Percentiles rank a stretch among this genome's conserved stretches.
phyloP scores from a whole-genome alignment of 768 basidiomycete species.

The Auricularia sp. region DNA sequence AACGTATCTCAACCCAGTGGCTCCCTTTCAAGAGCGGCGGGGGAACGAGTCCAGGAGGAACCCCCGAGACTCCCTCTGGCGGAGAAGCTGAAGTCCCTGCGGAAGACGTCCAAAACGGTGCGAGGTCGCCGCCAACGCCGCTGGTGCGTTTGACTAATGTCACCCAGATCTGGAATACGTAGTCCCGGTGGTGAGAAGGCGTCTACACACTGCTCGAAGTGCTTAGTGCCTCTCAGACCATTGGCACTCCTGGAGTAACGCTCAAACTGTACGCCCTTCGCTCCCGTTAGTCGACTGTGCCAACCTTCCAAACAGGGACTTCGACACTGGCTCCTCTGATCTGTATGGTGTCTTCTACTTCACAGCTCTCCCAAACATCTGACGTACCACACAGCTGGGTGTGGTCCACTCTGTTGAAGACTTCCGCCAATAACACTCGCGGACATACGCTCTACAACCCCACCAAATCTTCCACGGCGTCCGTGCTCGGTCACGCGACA shows the following conservation, averaged over 20 bases:
- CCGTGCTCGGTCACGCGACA: constrained; percentile 9
- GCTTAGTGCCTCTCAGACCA: constrained; percentile 9
- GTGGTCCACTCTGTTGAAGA: constrained; percentile 1
- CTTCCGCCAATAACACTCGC: not conserved
- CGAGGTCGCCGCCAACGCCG: not conserved
- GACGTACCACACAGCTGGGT: not conserved
- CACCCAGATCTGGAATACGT: constrained; percentile 24
- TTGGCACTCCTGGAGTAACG: constrained; percentile 29
- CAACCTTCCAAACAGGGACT: not conserved
- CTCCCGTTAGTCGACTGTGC: not conserved
- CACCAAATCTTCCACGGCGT: constrained; percentile 14
- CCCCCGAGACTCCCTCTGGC: not conserved
- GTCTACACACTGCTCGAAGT: not conserved
- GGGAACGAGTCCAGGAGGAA: not conserved
- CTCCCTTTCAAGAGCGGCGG: not conserved
- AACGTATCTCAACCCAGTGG: not conserved
- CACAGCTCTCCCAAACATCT: not conserved
- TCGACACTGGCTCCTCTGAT: constrained; percentile 1
- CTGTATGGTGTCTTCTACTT: constrained; percentile 1
- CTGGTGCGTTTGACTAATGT: not conserved
- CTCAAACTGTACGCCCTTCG: constrained; percentile 21
- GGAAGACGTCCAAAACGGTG: constrained; percentile 17
- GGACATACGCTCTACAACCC: constrained; percentile 15
- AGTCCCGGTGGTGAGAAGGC: constrained; percentile 19
- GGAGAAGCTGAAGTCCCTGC: constrained; percentile 16